Conservation (phyloP, 768 basidiomycete genomes). For the Xerocomus potaroensis region DNA sequence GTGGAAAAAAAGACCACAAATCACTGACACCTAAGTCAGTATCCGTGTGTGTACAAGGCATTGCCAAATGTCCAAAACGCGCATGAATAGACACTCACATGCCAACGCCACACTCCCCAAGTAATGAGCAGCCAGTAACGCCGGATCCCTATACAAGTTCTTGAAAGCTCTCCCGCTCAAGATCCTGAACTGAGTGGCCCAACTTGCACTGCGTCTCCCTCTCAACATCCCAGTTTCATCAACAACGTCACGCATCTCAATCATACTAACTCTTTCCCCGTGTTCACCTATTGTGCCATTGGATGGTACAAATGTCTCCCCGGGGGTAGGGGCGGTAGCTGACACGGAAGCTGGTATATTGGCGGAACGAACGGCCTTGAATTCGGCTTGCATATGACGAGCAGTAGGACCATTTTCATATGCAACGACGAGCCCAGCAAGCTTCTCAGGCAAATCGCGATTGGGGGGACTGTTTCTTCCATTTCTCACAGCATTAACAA, state of each 20-base stretch:
- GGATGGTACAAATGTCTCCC: conserved; percentile 12
- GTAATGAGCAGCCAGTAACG: conserved; percentile 89
- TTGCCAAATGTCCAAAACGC: neutral
- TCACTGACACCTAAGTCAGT: conserved; percentile 42
- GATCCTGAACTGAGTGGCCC: conserved; percentile 88
- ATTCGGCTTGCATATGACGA: conserved; percentile 56
- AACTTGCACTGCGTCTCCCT: conserved; percentile 77
- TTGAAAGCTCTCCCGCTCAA: conserved; percentile 96
- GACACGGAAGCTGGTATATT: conserved; percentile 2
- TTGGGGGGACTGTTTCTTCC: conserved; percentile 28
- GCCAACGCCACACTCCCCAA: conserved; percentile 79
- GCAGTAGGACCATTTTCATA: conserved; percentile 69
- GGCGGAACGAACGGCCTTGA: conserved; percentile 37
- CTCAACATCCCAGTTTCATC: conserved; percentile 64
- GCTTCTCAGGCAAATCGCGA: conserved; percentile 47
- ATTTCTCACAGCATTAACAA: conserved; percentile 54
- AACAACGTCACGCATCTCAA: conserved; percentile 59
- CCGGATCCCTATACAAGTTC: conserved; percentile 94
- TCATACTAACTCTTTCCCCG: conserved; percentile 31
- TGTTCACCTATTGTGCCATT: conserved; percentile 24
- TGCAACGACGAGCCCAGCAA: conserved; percentile 68
- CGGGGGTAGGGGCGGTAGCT: neutral
- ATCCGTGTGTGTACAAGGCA: neutral
- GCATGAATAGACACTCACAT: conserved; percentile 43
- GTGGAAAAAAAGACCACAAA: conserved; percentile 93